These are phyloP conservation scores for Hydnomerulius pinastri DNA, from an alignment of 768 basidiomycete species.

Conservation along the genomic window DNA sequence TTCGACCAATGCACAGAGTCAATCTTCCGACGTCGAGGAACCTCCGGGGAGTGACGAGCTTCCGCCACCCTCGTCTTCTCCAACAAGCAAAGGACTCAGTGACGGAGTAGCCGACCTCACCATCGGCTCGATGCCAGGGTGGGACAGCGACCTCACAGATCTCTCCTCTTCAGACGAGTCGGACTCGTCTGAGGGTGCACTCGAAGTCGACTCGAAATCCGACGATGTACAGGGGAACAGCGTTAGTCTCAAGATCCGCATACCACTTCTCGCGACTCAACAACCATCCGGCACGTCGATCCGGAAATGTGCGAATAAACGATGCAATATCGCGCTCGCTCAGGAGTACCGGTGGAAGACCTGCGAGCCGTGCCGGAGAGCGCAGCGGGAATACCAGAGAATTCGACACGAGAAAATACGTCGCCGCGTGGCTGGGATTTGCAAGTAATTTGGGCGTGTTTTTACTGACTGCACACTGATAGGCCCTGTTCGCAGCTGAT, in stretches of 20 bases:
- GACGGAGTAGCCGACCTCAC: background rate
- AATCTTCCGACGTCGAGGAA: constrained; percentile 3
- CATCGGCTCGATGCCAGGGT: constrained; percentile 5
- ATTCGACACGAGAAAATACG: constrained; percentile 25
- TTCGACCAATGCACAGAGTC: background rate
- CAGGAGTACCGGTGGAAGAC: constrained; percentile 41
- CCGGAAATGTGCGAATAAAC: constrained; percentile 35
- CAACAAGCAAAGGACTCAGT: constrained; percentile 1
- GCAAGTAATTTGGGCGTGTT: constrained; percentile 3
- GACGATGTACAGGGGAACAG: too few species aligned
- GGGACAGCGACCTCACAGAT: constrained; percentile 29
- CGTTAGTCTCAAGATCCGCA: constrained; percentile 21
- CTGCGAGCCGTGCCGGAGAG: constrained; percentile 44
- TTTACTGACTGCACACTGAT: constrained; percentile 20
- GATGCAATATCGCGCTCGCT: constrained; percentile 37
- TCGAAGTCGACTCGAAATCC: background rate
- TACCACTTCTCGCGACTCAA: constrained; percentile 22
- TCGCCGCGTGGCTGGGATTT: background rate
- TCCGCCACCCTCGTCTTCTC: background rate
- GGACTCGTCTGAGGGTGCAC: constrained; percentile 10
- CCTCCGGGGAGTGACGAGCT: background rate
- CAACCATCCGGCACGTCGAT: constrained; percentile 7
- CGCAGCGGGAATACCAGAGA: constrained; percentile 37
- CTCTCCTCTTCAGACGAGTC: constrained; percentile 14
- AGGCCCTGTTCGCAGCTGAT: background rate